Evolutionary conservation across 345 rosid species (phyloP).

Genomic region (Nasturtium officinale): DNA sequence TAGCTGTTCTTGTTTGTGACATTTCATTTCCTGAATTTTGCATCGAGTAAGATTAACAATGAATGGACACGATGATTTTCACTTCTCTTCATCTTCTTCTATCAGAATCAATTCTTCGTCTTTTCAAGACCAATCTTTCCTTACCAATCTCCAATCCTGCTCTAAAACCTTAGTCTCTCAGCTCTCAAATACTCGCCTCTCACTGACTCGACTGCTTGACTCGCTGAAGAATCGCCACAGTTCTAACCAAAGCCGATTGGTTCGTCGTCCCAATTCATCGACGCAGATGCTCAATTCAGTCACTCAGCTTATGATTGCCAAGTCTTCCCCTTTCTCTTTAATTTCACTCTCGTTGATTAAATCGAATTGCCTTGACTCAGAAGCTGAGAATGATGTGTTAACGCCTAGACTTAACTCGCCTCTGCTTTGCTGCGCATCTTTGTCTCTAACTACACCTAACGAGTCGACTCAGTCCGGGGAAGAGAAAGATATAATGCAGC

Average conservation of each 20-base stretch:
- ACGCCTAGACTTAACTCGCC: conserved; percentile 36
- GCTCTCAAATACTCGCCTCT: conserved; percentile 34
- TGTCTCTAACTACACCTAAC: conserved; percentile 47
- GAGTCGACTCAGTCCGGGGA: conserved; percentile 50
- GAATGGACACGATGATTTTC: conserved; percentile 20
- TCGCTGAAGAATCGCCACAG: conserved; percentile 24
- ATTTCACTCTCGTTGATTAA: conserved; percentile 54
- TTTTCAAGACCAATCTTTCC: conserved; percentile 17
- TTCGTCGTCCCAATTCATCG: conserved; percentile 31
- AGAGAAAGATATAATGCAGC: conserved; percentile 36
- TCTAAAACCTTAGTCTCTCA: conserved; percentile 37
- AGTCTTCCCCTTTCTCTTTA: conserved; percentile 49
- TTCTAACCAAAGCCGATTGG: conserved; percentile 8
- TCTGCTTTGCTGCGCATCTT: conserved; percentile 56
- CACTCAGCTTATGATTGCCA: conserved; percentile 33
- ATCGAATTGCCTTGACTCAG: conserved; percentile 18
- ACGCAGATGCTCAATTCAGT: conserved; percentile 41
- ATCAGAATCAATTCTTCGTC: conserved; percentile 20
- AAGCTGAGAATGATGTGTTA: background rate
- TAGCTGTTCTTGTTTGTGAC: conserved; percentile 3
- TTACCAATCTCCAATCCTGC: conserved; percentile 43
- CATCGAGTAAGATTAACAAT: conserved; percentile 27
- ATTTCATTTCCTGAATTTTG: conserved; percentile 3
- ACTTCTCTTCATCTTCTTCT: conserved; percentile 31
- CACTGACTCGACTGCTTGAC: conserved; percentile 17